Conservation (phyloP, 2,329 filamentous ascomycete species). For the Aspergillus calidoustus region DNA sequence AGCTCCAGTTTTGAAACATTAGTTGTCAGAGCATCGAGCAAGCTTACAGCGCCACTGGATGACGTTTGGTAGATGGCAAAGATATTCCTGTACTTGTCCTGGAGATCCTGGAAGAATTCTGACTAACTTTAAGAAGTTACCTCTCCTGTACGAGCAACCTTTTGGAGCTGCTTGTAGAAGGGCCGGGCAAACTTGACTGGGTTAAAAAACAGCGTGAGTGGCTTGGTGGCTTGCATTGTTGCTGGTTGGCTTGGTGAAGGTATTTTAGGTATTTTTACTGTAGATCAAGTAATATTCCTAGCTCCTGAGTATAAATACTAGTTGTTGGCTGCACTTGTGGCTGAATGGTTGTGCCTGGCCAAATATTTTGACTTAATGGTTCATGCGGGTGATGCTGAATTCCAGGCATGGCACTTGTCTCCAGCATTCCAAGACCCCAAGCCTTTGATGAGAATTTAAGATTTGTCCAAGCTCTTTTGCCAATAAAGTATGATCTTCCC, state of each 20-base stretch:
- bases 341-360: too few species aligned
- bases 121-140: not conserved
- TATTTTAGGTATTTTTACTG: too few species aligned
- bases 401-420: too few species aligned
- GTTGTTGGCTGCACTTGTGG: too few species aligned
- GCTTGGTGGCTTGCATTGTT: not conserved
- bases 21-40: not conserved
- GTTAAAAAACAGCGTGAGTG: conserved; percentile 10
- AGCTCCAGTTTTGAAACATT: not conserved
- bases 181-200: conserved; percentile 5
- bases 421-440: too few species aligned
- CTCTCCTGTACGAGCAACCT: not conserved
- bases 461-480: too few species aligned
- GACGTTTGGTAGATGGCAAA: conserved; percentile 10
- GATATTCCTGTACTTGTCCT: not conserved
- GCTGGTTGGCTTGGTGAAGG: not conserved
- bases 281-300: too few species aligned
- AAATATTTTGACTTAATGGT: too few species aligned
- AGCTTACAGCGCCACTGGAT: conserved; percentile 5
- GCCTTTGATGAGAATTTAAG: too few species aligned
- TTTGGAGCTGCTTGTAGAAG: not conserved
- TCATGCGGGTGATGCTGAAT: too few species aligned
- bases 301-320: too few species aligned
- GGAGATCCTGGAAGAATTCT: conserved; percentile 3
- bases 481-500: too few species aligned